These are phyloP conservation scores for Hypoxylon fragiforme DNA, from an alignment of 495 filamentous ascomycete species.

Conservation along the genomic window DNA sequence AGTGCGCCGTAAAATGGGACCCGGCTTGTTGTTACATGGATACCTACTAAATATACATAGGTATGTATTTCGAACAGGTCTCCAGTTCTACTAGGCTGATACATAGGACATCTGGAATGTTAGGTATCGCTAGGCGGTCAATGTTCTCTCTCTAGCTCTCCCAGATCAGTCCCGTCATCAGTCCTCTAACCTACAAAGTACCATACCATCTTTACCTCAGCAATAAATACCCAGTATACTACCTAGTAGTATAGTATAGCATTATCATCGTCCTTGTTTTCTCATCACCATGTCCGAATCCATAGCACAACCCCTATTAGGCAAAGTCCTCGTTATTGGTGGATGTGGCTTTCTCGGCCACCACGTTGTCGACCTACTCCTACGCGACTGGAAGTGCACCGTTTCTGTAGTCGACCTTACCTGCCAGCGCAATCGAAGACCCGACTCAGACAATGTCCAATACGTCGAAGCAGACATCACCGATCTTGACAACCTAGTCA, in stretches of 20 bases:
- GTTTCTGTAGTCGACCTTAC: slow-evolving; percentile 87
- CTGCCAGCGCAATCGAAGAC: slow-evolving; percentile 72
- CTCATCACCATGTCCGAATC: slow-evolving; percentile 13
- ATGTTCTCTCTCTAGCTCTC: no score
- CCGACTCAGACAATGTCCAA: slow-evolving; percentile 63
- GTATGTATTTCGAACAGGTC: no score
- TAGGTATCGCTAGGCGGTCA: no score
- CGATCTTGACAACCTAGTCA: slow-evolving; percentile 62
- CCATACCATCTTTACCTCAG: no score
- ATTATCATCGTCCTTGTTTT: neutral
- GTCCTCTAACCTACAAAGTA: no score
- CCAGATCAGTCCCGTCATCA: no score
- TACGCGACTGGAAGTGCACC: slow-evolving; percentile 57
- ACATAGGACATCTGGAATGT: no score
- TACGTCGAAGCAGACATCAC: slow-evolving; percentile 93
- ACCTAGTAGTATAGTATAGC: no score
- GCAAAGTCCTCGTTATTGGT: slow-evolving; percentile 66
- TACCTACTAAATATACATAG: no score
- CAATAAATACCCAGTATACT: no score
- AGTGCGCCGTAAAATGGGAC: slow-evolving; percentile 2
- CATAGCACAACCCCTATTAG: slow-evolving; percentile 48
- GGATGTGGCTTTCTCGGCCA: slow-evolving; percentile 73
- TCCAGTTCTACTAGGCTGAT: no score
- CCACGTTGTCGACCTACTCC: slow-evolving; percentile 65
- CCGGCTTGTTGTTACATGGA: neutral